Base-by-base conservation (phyloP, 768 basidiomycete species). In the Xerocomus potaroensis region DNA sequence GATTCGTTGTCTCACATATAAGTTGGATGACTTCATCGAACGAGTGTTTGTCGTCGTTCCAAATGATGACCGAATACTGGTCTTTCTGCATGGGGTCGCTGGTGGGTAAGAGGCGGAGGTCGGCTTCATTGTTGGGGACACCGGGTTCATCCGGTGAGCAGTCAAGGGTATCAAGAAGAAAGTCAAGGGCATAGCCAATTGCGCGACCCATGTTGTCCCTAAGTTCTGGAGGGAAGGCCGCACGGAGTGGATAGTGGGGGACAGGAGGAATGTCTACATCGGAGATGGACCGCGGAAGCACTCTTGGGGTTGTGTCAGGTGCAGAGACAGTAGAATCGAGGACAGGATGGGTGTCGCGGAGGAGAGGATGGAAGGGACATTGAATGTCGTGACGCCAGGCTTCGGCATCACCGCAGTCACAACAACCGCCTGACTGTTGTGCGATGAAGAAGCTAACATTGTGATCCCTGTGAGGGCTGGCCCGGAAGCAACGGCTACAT, bases 31-130 rank as follows among this genome's bases (percentile, higher is more conserved):
- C 83, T 59, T 98, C 92, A 41, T 86, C 83, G 57, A 85, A 87
- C 0, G 91, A 92, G 66, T 97, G 96, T 57, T 94, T 95, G 66
- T 99, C 96, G 65, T 96, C 94, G 69, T 94, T 93, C 93, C 93
- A 97, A 5, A 98, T 68, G 22, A 95, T 73, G 47, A 97, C 75
- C 35, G 86, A 84, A 56, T 83, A 91, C 44, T 83, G 77, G 54
- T 91, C 87, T 51, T 83, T 84, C 71, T 78, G 76, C 76, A 85
- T 80, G 9, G 87, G 86, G 54, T 91, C 87, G 6, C 79, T 81
- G 1, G 86, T 82, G 8, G 84, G 80, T 58, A 91, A 84, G 11
- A 83, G 67, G 9, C 84, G 79, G 10, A 91, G 74, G 47, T 85
- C 84, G 0, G 78, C 78, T 59, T 88, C 85, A 47, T 76, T 78